Evolutionary conservation across 306 rosid genomes (phyloP), one percentile per base, ranked within the genome.

Genomic region (Hippophae rhamnoides): DNA sequence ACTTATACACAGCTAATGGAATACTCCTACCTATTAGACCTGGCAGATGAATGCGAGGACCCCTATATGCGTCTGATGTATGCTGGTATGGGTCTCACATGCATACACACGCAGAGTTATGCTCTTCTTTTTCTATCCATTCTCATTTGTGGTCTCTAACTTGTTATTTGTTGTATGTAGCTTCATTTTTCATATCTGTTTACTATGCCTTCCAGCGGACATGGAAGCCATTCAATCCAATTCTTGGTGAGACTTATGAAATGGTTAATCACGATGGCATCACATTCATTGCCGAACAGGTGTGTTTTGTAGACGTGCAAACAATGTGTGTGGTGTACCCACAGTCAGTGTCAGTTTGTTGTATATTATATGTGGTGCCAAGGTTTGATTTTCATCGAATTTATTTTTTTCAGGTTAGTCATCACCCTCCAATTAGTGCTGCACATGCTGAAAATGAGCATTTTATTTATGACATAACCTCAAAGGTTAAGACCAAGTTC

Each of bases 391-490:
- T 57, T 58, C 51, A 48, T 23, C 55, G 3, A 61, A 41, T 44
- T 41, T 38, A 43, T 46, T 14, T 26, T 9, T 74, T 76, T 59
- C 78, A 90, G 97, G 90, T 90, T 46, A 81, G 95, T 74, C 97
- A 90, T 79, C 97, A 90, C 76, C 97, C 95, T 65, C 97, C 97
- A 59, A 90, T 79, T 94, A 77, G 97, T 79, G 97, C 89, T 59
- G 97, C 81, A 52, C 95, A 84, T 67, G 90, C 89, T 14, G 97
- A 90, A 80, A 90, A 90, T 60, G 90, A 84, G 70, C 94, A 87
- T 69, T 90, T 90, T 73, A 49, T 84, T 53, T 90, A 90, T 67
- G 94, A 87, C 41, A 85, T 87, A 70, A 87, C 97, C 13, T 90
- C 97, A 52, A 90, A 90, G 84, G 76, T 90, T 68, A 87, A 87